Evolutionary conservation across 208 protist genomes (phyloP), one percentile per base, ranked within the genome.

Genomic region (Tritrichomonas foetus): DNA sequence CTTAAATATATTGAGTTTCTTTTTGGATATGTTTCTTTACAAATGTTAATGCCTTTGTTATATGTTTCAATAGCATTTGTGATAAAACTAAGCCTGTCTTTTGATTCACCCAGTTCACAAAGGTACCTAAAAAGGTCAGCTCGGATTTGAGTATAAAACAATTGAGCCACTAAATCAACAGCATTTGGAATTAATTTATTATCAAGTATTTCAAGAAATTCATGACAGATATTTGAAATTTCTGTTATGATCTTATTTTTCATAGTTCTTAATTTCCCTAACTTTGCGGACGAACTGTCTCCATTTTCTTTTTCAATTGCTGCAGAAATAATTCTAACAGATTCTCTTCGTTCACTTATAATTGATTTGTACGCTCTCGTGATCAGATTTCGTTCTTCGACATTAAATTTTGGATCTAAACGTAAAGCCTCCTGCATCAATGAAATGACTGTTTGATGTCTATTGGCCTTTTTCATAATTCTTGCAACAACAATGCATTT

Each of bases 361-460:
- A 69, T n/a, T 33, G 11, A 5, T 69, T 69, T 69, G 27, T 69
- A 69, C n/a, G 64, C 3, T n/a, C 27, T 11, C 13, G 27, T 30
- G 8, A 69, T 33, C n/a, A 69, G n/a, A 33, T 16, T 33, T 30
- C 64, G 13, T 69, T 69, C 64, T 69, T 69, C 27, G 8, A 5
- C 64, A 69, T 69, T 69, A n/a, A 69, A n/a, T 69, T 69, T 69
- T 33, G 64, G 64, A 69, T 69, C 27, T n/a, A 69, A 69, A n/a
- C n/a, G 8, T n/a, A 69, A n/a, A 30, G 27, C 64, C n/a, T 69
- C 64, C 16, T 16, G 5, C 53, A 61, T 61, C 16, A 16, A 61
- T 22, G 11, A 22, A 61, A 61, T 61, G 11, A 61, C 16, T 16
- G 16, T 61, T 16, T 61, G 5, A 61, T 61, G 16, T 61, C 53